Evolutionary conservation across 768 basidiomycete species (phyloP), one percentile per base, ranked within the genome.

Genomic region (Serpula lacrymans): DNA sequence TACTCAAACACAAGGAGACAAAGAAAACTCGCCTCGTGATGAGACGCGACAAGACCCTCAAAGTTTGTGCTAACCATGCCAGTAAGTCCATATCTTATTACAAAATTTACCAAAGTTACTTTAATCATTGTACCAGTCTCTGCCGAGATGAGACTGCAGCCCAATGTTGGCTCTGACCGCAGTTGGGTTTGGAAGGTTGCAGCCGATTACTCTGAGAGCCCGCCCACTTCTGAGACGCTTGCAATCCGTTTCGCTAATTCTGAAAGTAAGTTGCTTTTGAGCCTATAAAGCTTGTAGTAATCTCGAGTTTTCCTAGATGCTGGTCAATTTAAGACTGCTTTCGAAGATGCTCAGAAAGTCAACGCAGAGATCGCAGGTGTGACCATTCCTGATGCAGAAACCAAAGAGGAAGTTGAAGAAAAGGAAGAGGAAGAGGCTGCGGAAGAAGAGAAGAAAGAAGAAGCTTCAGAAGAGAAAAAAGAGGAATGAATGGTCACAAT

Each of bases 171-270:
- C 37, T 98, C 94, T 37, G 96, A 99, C 72, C 80, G 96, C 67
- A 95, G 92, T 55, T 98, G 96, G 96, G 94, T 99, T 24, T 98
- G 89, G 87, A 95, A 96, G 65, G 93, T 95, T 38, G 77, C 82
- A 38, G 95, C 95, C 20, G 96, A 99, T 65, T 94, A 88, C 60
- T 81, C 95, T 39, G 96, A 99, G 62, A 72, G 75, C 39, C 91
- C 88, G 33, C 80, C 95, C 17, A 86, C 90, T 32, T 63, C 93
- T 16, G 96, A 98, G 70, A 99, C 96, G 18, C 82, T 99, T 46
- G 96, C 96, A 37, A 96, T 99, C 60, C 88, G 96, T 41, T 98
- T 99, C 55, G 95, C 91, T 49, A 99, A 96, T 69, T 71, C 90
- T 42, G 94, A 98, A 13, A 91, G 94, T 95, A 51, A 67, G 91